Evolutionary conservation across 2,329 filamentous ascomycete genomes (phyloP), one percentile per base, ranked within the genome.

Genomic region (Chaetothyriales sp.): DNA sequence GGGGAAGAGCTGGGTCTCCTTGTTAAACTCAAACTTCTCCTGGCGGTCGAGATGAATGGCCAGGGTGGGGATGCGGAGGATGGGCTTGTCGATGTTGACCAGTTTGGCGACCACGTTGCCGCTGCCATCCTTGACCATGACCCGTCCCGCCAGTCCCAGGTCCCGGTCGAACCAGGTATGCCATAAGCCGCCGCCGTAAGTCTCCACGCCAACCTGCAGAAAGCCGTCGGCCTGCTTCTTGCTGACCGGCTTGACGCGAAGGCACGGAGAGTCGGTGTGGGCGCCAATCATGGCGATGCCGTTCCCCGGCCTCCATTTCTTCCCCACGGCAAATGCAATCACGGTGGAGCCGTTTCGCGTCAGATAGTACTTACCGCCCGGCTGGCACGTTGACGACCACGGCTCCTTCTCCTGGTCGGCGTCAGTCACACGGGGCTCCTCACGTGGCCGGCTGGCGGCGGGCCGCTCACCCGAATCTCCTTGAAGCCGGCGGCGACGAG

Each of bases 161-260:
- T 98, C 92, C 48, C 92, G 83, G 68, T 98, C 92, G 65, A 98
- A 98, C 92, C 81, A 98, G 46, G 87, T 94, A 69, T 95, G 89
- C 90, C 90, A 97, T 63, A 97, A 83, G 51, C 92, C 92, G 56
- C 92, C 92, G 50, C 92, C 92, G 65, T 98, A 98, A 1, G 88
- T 90, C 74, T 98, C 92, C 49, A 95, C 90, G 50, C 89, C 92
- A 52, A 98, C 83, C 70, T 98, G 92, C 57, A 95, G 71, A 68
- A 92, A 98, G 10, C 90, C 90, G 58, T 86, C 85, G 51, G 79
- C 82, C 63, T 80, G 78, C 72, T 90, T 92, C 71, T 90, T 95
- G 65, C 87, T 94, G 44, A 95, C 83, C 10, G 92, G 92, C 75
- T 98, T 98, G 67, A 98, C 75, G 54, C 90, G 83, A 48, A 98